Percentiles rank a stretch among this genome's conserved stretches.
Evolutionary conservation across 352 stramenopile species (phyloP).

Genomic region (Phytophthora tubulina): DNA sequence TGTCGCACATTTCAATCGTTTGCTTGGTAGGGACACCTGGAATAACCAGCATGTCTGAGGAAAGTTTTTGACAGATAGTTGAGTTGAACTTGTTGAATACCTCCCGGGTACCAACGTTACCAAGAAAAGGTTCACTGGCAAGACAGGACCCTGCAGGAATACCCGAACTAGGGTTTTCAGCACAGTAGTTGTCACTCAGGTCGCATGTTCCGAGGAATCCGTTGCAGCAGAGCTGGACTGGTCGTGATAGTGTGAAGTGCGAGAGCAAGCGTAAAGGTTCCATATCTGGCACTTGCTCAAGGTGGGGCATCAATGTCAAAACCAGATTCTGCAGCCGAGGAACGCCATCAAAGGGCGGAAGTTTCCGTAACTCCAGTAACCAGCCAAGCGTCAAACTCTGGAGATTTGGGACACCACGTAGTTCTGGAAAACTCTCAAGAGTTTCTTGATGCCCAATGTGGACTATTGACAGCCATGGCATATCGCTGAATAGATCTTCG

Average conservation of each 20-base stretch:
- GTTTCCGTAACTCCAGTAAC: slow-evolving; percentile 9
- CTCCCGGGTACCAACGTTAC: slow-evolving; percentile 19
- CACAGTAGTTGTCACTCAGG: slow-evolving; percentile 30
- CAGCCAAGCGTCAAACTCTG: slow-evolving; percentile 29
- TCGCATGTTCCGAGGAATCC: slow-evolving; percentile 31
- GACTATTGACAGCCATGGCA: slow-evolving; percentile 31
- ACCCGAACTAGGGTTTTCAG: background rate
- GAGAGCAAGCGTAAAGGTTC: slow-evolving; percentile 1
- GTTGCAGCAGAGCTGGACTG: slow-evolving; percentile 33
- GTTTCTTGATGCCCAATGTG: slow-evolving; percentile 28
- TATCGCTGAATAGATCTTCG: slow-evolving; percentile 35
- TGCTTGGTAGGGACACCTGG: slow-evolving; percentile 5
- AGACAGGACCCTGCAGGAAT: slow-evolving; percentile 28
- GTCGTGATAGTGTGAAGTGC: slow-evolving; percentile 17
- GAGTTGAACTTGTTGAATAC: slow-evolving; percentile 18
- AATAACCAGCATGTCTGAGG: slow-evolving; percentile 17
- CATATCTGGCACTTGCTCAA: slow-evolving; percentile 28
- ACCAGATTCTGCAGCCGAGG: slow-evolving; percentile 14
- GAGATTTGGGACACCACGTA: slow-evolving; percentile 37
- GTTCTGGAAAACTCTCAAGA: slow-evolving; percentile 13
- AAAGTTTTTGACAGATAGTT: slow-evolving; percentile 22
- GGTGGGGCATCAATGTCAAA: slow-evolving; percentile 18
- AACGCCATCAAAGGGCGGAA: slow-evolving; percentile 19
- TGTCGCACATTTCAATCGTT: slow-evolving; percentile 36
- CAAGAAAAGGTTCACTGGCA: slow-evolving; percentile 19